These are phyloP conservation scores for Saturnispora quitensis DNA, from an alignment of 805 yeast species.

Conservation along the genomic window DNA sequence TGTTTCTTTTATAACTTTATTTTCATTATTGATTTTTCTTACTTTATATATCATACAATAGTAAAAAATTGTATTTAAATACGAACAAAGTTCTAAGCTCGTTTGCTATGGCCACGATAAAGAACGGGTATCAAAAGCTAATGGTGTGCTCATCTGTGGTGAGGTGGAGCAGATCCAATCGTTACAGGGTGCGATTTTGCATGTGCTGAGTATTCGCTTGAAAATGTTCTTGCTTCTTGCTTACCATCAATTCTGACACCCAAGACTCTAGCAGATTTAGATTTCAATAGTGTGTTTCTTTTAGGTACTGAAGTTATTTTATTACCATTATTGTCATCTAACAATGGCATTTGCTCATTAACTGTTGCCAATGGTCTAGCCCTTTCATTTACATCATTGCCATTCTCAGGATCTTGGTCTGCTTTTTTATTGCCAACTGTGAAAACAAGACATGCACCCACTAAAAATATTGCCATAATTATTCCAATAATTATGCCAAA, in stretches of 20 bases:
- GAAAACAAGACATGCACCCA: conserved; percentile 30
- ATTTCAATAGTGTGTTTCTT: neutral
- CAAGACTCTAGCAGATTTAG: neutral
- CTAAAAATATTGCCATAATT: conserved; percentile 27
- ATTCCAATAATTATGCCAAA: conserved; percentile 60
- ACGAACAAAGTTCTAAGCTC: no score
- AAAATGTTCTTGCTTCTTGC: conserved; percentile 1
- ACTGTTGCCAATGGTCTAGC: conserved; percentile 6
- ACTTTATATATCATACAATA: neutral
- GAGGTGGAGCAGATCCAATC: neutral
- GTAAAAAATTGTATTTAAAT: no score
- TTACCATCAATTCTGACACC: neutral
- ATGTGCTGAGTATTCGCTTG: conserved; percentile 7
- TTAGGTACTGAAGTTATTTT: neutral
- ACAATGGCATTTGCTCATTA: conserved; percentile 10
- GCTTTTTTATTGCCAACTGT: conserved; percentile 22
- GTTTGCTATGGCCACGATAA: neutral
- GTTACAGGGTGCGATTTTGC: conserved; percentile 5
- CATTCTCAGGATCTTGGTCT: neutral
- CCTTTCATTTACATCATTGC: neutral
- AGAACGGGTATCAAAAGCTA: neutral
- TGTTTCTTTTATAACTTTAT: neutral
- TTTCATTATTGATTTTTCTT: neutral
- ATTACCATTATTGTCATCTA: neutral
- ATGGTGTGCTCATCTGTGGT: neutral